A percentile compares a stretch with the other conserved stretches of the same genome.
phyloP scores from a whole-genome alignment of 768 basidiomycete species.

The Mycena capillaripes region DNA sequence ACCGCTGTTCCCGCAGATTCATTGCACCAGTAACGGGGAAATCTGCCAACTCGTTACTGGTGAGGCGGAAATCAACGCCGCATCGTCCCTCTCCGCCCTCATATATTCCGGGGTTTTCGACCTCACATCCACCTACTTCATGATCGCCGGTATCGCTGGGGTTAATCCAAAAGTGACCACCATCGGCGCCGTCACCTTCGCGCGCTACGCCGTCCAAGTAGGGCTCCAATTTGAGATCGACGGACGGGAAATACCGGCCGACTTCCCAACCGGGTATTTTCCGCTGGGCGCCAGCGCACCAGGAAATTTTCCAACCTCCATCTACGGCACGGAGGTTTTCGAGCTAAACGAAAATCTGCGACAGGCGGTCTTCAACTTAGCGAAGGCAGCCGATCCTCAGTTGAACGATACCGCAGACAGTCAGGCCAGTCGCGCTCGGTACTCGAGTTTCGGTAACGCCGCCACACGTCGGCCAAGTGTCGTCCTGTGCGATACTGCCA shows the following conservation, averaged over 20 bases:
- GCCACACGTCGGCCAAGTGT: too few species aligned
- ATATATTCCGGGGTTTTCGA: slow-evolving; percentile 50
- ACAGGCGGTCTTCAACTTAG: slow-evolving; percentile 44
- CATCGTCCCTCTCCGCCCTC: slow-evolving; percentile 50
- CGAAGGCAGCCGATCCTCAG: slow-evolving; percentile 47
- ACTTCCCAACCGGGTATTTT: slow-evolving; percentile 53
- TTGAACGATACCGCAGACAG: slow-evolving; percentile 46
- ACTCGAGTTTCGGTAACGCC: slow-evolving; percentile 45
- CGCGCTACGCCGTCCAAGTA: slow-evolving; percentile 55
- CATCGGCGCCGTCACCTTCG: slow-evolving; percentile 52
- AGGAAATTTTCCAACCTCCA: too few species aligned
- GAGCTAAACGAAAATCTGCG: slow-evolving; percentile 59
- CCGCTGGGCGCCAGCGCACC: slow-evolving; percentile 46
- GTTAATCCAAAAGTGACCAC: slow-evolving; percentile 55
- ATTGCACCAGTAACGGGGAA: slow-evolving; percentile 48
- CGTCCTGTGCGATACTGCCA: slow-evolving; percentile 52
- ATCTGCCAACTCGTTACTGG: too few species aligned
- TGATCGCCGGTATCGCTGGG: slow-evolving; percentile 57
- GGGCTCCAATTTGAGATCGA: slow-evolving; percentile 57
- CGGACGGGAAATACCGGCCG: slow-evolving; percentile 53
- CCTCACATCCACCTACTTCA: slow-evolving; percentile 55
- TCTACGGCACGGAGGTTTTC: slow-evolving; percentile 59
- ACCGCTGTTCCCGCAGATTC: slow-evolving; percentile 52
- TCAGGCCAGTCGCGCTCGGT: slow-evolving; percentile 51
- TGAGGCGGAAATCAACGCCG: slow-evolving; percentile 62